Conservation (phyloP, 2,329 filamentous ascomycete species). For the Penicillium crustosum region DNA sequence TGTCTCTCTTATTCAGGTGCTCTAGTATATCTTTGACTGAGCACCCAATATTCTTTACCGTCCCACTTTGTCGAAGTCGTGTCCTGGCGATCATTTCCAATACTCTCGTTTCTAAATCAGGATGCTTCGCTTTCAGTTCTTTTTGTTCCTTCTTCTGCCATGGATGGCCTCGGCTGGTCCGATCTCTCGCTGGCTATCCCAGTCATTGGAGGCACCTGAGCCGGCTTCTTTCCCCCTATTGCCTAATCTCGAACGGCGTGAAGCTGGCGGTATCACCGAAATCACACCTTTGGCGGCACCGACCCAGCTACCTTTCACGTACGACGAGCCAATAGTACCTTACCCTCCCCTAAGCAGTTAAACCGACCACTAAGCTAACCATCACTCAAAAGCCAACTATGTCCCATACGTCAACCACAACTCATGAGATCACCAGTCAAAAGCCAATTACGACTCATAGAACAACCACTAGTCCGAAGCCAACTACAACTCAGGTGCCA, state of each 20-base stretch:
- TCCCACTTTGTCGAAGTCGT: neutral
- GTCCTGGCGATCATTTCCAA: neutral
- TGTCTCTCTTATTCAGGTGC: neutral
- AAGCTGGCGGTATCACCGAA: neutral
- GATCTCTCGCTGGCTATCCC: slow-evolving; percentile 24
- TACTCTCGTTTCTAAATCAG: slow-evolving; percentile 7
- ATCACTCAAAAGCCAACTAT: neutral
- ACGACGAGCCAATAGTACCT: neutral
- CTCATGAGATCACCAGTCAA: neutral
- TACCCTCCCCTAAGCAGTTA: neutral
- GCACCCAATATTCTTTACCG: neutral
- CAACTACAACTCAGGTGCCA: neutral
- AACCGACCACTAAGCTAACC: neutral
- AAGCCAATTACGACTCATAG: neutral
- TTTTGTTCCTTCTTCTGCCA: slow-evolving; percentile 15
- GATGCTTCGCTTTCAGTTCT: slow-evolving; percentile 19
- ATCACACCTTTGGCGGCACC: neutral
- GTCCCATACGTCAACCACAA: neutral
- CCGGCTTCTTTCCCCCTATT: neutral
- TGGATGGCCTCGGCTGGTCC: slow-evolving; percentile 27
- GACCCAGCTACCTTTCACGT: neutral
- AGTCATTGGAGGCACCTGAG: neutral
- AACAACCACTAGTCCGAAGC: neutral
- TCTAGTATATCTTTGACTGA: slow-evolving; percentile 9
- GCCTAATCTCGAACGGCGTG: neutral